Base-by-base conservation (phyloP, 2,329 filamentous ascomycete genomes). In the Cladosporium cucumerinum region DNA sequence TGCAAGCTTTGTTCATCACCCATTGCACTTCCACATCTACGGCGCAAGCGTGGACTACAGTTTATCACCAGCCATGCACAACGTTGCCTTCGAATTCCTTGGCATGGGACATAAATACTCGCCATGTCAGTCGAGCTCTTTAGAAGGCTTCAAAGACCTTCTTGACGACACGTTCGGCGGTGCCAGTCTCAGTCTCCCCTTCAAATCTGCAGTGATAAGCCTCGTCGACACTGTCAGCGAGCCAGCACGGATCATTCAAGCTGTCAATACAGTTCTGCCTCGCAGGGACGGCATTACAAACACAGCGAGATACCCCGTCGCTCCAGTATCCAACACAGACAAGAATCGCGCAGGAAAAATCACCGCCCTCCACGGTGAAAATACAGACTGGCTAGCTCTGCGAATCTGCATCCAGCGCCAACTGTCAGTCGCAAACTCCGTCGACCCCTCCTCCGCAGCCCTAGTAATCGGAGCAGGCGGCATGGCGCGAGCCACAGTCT, bases 371-470 rank as follows among this genome's bases (percentile, higher is more conserved):
- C 89, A 91, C 67, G 89, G 89, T 0, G 89, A 92, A 64, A 92
- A 92, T 65, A 92, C 89, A 0, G 89, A 92, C 73, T 92, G 89
- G 86, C 87, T 91, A 39, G 89, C 89, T 7, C 89, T 92, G 51
- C 80, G 87, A 62, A 88, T 87, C 7, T 91, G 88, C 71, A 85
- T 92, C 54, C 83, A 87, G 8, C 82, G 88, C 28, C 88, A 88
- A 1, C 79, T 91, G 2, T 91, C 89, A 1, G 89, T 89, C 0
- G 87, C 88, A 10, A 85, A 85, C 66, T 80, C 81, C 0, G 82
- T 51, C 11, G 51, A 28, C 23, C 14, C 26, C 0, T 18, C n/a
- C 3, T 25, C 46, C n/a, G 34, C 43, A 30, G 63, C 55, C 7
- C 59, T 81, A 16, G 73, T 81, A 10, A 72, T 81, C 18, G 79